Conservation (phyloP, 108 stramenopile species). For the Mayamaea pseudoterrestris region DNA sequence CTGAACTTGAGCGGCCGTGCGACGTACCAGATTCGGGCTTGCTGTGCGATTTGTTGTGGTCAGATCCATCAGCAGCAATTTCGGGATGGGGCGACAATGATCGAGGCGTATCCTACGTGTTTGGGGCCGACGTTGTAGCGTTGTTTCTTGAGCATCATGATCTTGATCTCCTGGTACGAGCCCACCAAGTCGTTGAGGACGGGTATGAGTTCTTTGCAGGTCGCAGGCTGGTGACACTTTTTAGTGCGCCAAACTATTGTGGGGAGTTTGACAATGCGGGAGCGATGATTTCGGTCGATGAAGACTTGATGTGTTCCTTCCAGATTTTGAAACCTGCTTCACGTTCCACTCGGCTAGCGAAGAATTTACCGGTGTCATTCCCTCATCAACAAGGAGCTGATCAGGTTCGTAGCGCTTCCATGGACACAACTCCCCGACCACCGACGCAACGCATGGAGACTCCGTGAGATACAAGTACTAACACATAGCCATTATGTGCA, state of each 20-base stretch:
- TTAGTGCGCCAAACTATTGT: constrained; percentile 41
- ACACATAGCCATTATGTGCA: too few species aligned
- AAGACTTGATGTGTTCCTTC: constrained; percentile 24
- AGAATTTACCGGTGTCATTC: background rate
- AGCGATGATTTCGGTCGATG: constrained; percentile 26
- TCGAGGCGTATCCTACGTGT: constrained; percentile 90
- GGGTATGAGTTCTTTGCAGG: constrained; percentile 90
- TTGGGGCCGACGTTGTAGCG: constrained; percentile 41
- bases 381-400: too few species aligned
- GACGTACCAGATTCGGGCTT: constrained; percentile 90
- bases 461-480: too few species aligned
- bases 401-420: too few species aligned
- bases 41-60: constrained; percentile 93
- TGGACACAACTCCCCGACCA: too few species aligned
- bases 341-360: background rate
- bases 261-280: constrained; percentile 43
- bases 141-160: constrained; percentile 19
- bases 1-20: constrained; percentile 69
- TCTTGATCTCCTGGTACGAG: constrained; percentile 73
- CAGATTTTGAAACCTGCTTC: constrained; percentile 17
- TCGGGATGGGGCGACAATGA: constrained; percentile 87
- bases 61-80: constrained; percentile 72
- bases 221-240: constrained; percentile 72
- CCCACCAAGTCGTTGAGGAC: constrained; percentile 96
- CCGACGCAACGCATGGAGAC: too few species aligned